Evolutionary conservation across 1,284 basidiomycete species (phyloP).

Genomic region (Cutaneotrichosporon curvatum): DNA sequence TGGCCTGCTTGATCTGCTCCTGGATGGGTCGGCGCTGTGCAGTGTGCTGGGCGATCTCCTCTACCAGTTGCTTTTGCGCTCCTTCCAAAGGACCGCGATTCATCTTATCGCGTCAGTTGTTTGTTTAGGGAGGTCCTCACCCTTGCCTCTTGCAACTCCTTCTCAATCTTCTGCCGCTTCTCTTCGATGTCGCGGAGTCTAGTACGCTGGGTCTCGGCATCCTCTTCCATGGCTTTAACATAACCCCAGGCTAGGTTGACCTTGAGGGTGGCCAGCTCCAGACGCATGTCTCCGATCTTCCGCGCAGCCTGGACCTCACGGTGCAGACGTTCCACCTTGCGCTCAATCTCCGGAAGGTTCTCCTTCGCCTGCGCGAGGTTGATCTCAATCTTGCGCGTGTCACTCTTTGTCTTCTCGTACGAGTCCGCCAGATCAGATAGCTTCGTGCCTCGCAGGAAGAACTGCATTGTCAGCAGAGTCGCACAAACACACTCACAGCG

Average conservation of each 20-base stretch:
- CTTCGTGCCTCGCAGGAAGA: conserved; percentile 91
- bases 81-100: too few species aligned
- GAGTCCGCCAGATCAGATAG: conserved; percentile 79
- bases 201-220: conserved; percentile 23
- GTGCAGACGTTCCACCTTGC: neutral
- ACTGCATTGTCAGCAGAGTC: conserved; percentile 52
- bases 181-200: neutral
- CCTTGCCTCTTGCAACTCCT: too few species aligned
- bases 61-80: too few species aligned
- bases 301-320: conserved; percentile 63
- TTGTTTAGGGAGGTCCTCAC: too few species aligned
- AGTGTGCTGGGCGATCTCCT: too few species aligned
- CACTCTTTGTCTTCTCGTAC: conserved; percentile 53
- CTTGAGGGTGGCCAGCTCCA: conserved; percentile 3
- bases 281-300: conserved; percentile 47
- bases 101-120: too few species aligned
- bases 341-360: too few species aligned
- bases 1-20: conserved; percentile 61
- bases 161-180: too few species aligned
- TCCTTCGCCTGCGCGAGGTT: conserved; percentile 14
- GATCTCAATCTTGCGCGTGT: conserved; percentile 50
- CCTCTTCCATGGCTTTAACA: conserved; percentile 65
- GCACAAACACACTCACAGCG: conserved; percentile 53
- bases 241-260: conserved; percentile 84
- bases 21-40: neutral